phyloP scores from a whole-genome alignment of 1,284 basidiomycete species.

The Cryptococcus sp. region DNA sequence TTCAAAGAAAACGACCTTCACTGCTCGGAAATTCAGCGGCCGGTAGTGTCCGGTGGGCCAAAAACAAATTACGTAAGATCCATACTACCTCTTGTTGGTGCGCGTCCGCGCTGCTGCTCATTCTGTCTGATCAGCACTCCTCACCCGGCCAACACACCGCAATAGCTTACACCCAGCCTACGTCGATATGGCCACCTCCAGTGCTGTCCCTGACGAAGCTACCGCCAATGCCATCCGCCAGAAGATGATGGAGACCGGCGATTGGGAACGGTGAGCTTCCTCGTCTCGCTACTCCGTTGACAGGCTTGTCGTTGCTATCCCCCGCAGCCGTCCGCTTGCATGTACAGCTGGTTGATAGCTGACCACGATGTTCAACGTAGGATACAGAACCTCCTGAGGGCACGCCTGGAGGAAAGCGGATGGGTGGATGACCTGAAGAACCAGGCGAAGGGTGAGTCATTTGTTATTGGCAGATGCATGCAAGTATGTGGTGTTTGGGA shows the following conservation, averaged over 20 bases:
- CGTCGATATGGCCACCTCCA: neutral
- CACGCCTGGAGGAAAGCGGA: conserved; percentile 37
- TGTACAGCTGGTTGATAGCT: neutral
- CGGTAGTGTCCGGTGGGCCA: too few species aligned
- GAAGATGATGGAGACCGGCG: conserved; percentile 43
- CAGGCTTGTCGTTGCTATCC: neutral
- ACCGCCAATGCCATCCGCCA: conserved; percentile 37
- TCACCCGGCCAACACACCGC: too few species aligned
- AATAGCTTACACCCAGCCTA: too few species aligned
- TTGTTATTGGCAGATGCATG: too few species aligned
- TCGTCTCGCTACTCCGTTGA: neutral
- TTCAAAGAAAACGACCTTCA: too few species aligned
- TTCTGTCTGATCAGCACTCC: too few species aligned
- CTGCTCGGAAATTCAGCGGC: too few species aligned
- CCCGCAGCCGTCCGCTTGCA: neutral
- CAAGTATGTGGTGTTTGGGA: too few species aligned
- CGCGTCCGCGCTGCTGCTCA: too few species aligned
- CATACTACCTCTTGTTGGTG: too few species aligned
- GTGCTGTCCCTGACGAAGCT: conserved; percentile 20
- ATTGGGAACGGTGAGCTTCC: conserved; percentile 42
- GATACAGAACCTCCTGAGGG: conserved; percentile 33
- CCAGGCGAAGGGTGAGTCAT: conserved; percentile 39
- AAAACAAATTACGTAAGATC: too few species aligned
- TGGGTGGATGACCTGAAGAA: conserved; percentile 47
- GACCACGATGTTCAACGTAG: conserved; percentile 14